Evolutionary conservation across 257 asterid species (phyloP).

Genomic region (Solanum stenotomum): DNA sequence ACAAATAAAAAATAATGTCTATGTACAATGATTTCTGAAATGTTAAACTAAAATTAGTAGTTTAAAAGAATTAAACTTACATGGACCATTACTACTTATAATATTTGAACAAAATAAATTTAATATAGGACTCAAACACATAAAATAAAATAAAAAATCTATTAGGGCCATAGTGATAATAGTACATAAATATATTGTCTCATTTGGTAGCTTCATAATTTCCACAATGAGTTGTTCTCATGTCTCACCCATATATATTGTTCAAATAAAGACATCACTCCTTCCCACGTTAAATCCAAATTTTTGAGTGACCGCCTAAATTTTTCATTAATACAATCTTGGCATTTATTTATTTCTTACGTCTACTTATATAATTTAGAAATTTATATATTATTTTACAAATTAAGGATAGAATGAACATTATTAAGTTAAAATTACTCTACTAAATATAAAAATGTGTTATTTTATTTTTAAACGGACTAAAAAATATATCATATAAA

Average conservation of each 20-base stretch:
- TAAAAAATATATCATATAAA: too few relatives aligned
- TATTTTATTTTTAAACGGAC: too few relatives aligned
- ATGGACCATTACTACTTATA: background rate
- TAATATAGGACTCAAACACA: background rate
- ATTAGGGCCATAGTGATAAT: background rate
- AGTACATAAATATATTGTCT: background rate
- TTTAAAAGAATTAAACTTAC: background rate
- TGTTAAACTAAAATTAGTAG: background rate
- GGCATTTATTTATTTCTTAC: background rate
- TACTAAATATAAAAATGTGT: too few relatives aligned
- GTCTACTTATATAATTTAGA: background rate
- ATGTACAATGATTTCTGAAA: background rate
- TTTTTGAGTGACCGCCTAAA: background rate
- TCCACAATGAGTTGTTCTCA: background rate
- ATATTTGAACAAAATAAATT: background rate
- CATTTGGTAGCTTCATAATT: background rate
- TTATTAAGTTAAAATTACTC: too few relatives aligned
- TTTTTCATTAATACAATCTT: background rate
- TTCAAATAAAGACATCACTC: background rate
- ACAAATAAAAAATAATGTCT: background rate
- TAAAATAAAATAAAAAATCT: background rate
- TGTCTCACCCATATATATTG: background rate
- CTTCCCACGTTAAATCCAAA: background rate
- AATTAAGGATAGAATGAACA: too few relatives aligned
- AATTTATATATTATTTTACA: background rate